Evolutionary conservation across 805 yeast genomes (phyloP).

Genomic region (Yarrowia keelungensis): DNA sequence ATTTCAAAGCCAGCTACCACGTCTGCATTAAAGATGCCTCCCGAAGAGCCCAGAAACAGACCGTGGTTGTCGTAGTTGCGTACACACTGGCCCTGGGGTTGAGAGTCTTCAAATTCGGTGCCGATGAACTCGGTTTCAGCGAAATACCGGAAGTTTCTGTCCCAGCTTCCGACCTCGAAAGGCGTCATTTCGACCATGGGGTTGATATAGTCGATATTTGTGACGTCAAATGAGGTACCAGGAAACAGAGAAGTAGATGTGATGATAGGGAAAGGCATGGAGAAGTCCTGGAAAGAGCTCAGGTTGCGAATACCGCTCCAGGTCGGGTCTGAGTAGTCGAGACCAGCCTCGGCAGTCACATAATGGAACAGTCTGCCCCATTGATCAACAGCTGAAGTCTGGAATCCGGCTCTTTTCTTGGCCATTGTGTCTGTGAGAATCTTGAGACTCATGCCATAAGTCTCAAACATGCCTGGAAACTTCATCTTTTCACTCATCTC

Average conservation of each 20-base stretch:
- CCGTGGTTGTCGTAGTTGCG: constrained; percentile 11
- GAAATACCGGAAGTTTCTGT: constrained; percentile 66
- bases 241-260: constrained; percentile 6
- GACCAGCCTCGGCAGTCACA: constrained; percentile 57
- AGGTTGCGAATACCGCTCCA: constrained; percentile 59
- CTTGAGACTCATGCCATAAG: constrained; percentile 67
- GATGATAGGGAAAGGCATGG: constrained; percentile 14
- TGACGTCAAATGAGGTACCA: constrained; percentile 60
- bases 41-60: constrained; percentile 2
- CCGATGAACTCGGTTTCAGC: constrained; percentile 59
- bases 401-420: constrained; percentile 2
- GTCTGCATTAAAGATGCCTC: constrained; percentile 4
- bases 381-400: constrained; percentile 2
- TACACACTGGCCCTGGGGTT: not conserved
- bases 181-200: constrained; percentile 58
- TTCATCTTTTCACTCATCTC: constrained; percentile 40
- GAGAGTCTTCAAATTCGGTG: not conserved
- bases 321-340: constrained; percentile 65
- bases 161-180: constrained; percentile 80
- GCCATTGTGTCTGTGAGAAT: constrained; percentile 61
- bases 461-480: constrained; percentile 63
- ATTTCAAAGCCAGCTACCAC: constrained; percentile 4
- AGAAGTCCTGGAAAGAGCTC: not conserved
- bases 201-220: constrained; percentile 64
- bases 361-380: constrained; percentile 19